A percentile compares a stretch with the other conserved stretches of the same genome.
These are phyloP conservation scores for Globisporangium apiculatum DNA, from an alignment of 352 stramenopile species.

Conservation along the genomic window DNA sequence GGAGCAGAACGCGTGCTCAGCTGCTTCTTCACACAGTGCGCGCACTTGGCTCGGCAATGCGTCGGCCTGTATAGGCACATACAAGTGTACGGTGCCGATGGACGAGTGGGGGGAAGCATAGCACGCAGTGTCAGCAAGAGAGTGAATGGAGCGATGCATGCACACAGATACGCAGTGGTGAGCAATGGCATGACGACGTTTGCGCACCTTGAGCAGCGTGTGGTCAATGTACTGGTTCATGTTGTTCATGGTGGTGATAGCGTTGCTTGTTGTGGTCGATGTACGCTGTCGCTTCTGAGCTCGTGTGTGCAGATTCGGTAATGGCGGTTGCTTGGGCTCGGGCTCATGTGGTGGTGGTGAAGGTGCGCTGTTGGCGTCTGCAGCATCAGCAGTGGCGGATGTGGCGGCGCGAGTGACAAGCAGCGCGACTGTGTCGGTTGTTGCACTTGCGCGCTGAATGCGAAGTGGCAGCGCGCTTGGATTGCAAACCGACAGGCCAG, in stretches of 20 bases:
- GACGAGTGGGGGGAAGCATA: no score
- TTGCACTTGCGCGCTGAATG: background rate
- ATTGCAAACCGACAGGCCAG: background rate
- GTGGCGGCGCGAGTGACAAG: no score
- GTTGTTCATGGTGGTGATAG: background rate
- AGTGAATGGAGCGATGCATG: no score
- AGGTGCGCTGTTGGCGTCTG: background rate
- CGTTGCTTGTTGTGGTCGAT: background rate
- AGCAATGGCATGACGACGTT: background rate
- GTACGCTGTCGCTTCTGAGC: conserved; percentile 7
- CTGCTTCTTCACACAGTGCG: conserved; percentile 62
- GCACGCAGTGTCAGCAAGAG: no score
- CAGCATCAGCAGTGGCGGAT: no score
- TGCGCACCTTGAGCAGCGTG: conserved; percentile 67
- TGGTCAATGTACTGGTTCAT: conserved; percentile 76
- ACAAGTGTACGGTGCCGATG: background rate
- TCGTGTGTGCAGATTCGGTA: conserved; percentile 7
- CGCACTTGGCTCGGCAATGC: conserved; percentile 56
- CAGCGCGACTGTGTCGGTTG: no score
- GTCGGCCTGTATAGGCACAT: conserved; percentile 32
- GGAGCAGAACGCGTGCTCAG: conserved; percentile 58
- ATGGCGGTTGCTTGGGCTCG: background rate
- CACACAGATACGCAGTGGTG: background rate
- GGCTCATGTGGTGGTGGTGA: background rate
- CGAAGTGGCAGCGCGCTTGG: background rate